A percentile compares a stretch with the other conserved stretches of the same genome.
Conservation (phyloP, 805 yeast genomes). For the Starmerella tilneyi region DNA sequence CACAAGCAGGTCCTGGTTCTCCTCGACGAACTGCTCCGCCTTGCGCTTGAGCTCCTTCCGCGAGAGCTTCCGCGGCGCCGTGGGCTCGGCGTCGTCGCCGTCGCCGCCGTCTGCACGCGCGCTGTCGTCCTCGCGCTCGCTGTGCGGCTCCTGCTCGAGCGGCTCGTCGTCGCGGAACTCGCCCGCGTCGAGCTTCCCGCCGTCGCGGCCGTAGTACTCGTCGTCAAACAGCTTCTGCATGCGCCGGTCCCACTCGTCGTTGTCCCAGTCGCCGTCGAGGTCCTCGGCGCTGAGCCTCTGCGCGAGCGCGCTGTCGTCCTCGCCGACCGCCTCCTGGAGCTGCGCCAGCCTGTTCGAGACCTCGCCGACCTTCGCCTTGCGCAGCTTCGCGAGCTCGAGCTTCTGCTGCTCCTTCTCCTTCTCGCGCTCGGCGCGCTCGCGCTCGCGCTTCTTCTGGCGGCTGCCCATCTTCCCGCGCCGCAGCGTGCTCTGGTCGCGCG, state of each 20-base stretch:
- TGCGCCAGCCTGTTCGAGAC: constrained; percentile 60
- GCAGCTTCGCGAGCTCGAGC: constrained; percentile 56
- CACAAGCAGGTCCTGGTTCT: constrained; percentile 51
- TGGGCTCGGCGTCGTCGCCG: constrained; percentile 14
- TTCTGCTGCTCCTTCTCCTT: constrained; percentile 47
- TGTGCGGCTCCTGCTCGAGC: constrained; percentile 37
- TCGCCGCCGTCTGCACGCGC: constrained; percentile 22
- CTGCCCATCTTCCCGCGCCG: constrained; percentile 66
- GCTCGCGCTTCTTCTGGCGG: constrained; percentile 75
- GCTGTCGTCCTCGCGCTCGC: constrained; percentile 29
- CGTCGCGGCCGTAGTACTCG: constrained; percentile 53
- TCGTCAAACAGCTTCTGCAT: constrained; percentile 81
- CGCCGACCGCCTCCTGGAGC: constrained; percentile 58
- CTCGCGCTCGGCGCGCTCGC: constrained; percentile 45
- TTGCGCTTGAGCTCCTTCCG: constrained; percentile 50
- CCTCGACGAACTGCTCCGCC: constrained; percentile 71
- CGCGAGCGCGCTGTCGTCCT: constrained; percentile 43
- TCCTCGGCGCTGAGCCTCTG: constrained; percentile 63
- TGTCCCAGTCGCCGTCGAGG: constrained; percentile 79
- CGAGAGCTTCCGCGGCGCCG: constrained; percentile 39
- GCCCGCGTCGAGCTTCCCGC: constrained; percentile 34
- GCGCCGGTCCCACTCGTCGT: constrained; percentile 80
- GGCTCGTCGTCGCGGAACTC: too few species aligned
- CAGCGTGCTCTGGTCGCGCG: constrained; percentile 82
- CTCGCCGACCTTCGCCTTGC: constrained; percentile 63